Percentiles rank a stretch among this genome's conserved stretches.
phyloP scores from a whole-genome alignment of 2,329 filamentous ascomycete genomes.

The Pseudocercospora pini-densiflorae region DNA sequence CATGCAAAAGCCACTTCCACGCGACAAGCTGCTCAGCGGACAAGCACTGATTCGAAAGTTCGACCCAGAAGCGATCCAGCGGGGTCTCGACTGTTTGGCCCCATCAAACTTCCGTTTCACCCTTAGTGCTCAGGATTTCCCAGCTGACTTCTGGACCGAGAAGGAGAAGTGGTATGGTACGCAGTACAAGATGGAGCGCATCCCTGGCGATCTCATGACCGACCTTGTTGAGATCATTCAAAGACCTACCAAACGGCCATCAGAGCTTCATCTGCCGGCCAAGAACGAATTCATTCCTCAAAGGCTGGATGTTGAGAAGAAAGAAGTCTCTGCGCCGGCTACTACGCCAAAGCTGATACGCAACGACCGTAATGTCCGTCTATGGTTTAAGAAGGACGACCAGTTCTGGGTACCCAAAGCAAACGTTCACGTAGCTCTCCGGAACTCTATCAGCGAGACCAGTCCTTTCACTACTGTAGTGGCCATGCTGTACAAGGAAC shows the following conservation, averaged over 20 bases:
- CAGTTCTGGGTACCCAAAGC: constrained; percentile 98
- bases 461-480: constrained; percentile 80
- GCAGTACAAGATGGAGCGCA: constrained; percentile 82
- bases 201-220: constrained; percentile 74
- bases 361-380: constrained; percentile 77
- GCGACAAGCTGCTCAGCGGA: constrained; percentile 86
- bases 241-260: constrained; percentile 60
- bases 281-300: constrained; percentile 96
- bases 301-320: constrained; percentile 92
- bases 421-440: constrained; percentile 78
- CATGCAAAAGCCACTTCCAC: constrained; percentile 89
- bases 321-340: constrained; percentile 76
- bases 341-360: constrained; percentile 80
- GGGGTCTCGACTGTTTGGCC: constrained; percentile 73
- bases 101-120: constrained; percentile 90
- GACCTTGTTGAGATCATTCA: constrained; percentile 70
- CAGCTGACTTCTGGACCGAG: constrained; percentile 76
- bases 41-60: constrained; percentile 78
- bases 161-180: constrained; percentile 99
- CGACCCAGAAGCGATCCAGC: constrained; percentile 74
- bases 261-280: constrained; percentile 82
- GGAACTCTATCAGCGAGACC: constrained; percentile 77
- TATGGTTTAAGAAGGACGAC: constrained; percentile 99
- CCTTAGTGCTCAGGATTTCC: constrained; percentile 80
- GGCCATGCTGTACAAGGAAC: constrained; percentile 77